Base-by-base conservation (phyloP, 176 grass and related monocot genomes). In the Oryza coarctata region DNA sequence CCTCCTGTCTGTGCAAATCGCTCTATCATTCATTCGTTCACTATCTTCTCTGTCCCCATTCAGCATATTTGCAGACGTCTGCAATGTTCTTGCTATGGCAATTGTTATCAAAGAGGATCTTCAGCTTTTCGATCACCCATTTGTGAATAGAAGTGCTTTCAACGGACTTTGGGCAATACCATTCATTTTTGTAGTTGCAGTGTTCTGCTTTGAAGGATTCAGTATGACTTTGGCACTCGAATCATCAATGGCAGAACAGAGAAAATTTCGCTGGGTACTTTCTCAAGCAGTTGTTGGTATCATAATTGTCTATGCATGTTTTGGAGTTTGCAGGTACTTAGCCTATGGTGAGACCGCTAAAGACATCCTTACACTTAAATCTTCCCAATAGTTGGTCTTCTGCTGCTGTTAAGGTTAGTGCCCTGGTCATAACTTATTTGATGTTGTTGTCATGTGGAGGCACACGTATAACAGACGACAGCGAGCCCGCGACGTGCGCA, bases 341-440 rank as follows among this genome's bases (percentile, higher is more conserved):
- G 95, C 95, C 29, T 98, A 94, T 86, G 95, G 95, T 23, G 84
- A 94, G 62, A 79, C 84, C 55, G 94, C 90, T 20, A 98, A 76
- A 82, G 95, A 98, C 68, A 98, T 98, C 73, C 89, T 98, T 81
- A 98, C 92, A 68, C 88, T 98, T 33, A 98, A 98, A 98, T 87
- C 95, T 98, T 87, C 95, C 86, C 3, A 82, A 98, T 55, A 89
- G 71, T 45, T 94, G 92, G 95, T 78, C 75, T 13, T 68, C 92
- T 68, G 66, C 68, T 73, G 88, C 71, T 63, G 92, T 98, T 36
- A 98, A 98, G 95, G 95, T 98, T 75, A 75, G 94, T 70, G 22
- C 39, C 34, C 23, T 83, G 26, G 47, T 68, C 57, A n/a, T 82
- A 41, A 5, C 82, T 76, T 73, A 60, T 41, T 63, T 85, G 27